phyloP scores from a whole-genome alignment of 306 rosid genomes.

The Trifolium pratense region DNA sequence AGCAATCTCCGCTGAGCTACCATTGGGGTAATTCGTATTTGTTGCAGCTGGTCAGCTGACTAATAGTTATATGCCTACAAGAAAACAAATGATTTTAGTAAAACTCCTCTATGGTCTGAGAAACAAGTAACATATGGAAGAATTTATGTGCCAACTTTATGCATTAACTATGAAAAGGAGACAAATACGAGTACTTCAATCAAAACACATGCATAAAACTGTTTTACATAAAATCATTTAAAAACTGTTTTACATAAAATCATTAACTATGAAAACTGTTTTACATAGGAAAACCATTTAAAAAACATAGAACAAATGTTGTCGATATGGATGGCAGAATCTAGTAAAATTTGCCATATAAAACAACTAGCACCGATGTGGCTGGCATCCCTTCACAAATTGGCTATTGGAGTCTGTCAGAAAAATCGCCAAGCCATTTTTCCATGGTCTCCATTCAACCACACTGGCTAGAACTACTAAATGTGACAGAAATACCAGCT shows the following conservation, averaged over 20 bases:
- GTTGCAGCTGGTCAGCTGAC: conserved; percentile 59
- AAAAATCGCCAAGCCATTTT: neutral
- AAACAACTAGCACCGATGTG: neutral
- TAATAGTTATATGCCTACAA: conserved; percentile 71
- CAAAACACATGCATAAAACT: conserved; percentile 19
- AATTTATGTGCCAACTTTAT: neutral
- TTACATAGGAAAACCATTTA: neutral
- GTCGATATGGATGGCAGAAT: neutral
- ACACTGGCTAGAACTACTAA: neutral
- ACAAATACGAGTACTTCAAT: conserved; percentile 23
- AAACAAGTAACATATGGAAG: conserved; percentile 34
- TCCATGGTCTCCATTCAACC: neutral
- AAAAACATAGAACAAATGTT: neutral
- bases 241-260: neutral
- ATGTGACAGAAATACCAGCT: neutral
- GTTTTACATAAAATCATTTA: neutral
- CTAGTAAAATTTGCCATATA: neutral
- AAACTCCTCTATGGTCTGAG: conserved; percentile 32
- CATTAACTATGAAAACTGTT: conserved; percentile 14
- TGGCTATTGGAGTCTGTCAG: neutral
- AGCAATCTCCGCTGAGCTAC: conserved; percentile 83
- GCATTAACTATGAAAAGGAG: conserved; percentile 1
- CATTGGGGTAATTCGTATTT: conserved; percentile 72
- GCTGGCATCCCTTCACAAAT: neutral
- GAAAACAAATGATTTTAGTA: conserved; percentile 27